phyloP scores from a whole-genome alignment of 306 rosid species.

The Pyrus betulifolia region DNA sequence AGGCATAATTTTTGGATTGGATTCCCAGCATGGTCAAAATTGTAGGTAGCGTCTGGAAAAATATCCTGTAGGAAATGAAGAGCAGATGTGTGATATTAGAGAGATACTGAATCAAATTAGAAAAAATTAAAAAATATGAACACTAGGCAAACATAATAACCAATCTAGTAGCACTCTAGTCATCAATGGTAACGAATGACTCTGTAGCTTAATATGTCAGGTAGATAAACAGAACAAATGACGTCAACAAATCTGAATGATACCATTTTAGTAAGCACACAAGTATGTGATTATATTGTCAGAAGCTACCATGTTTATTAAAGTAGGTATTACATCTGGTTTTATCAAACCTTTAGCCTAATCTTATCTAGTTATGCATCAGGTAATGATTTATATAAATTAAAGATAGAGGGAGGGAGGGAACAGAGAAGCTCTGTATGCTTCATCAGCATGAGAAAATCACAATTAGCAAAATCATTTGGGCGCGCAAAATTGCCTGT shows the following conservation, averaged over 20 bases:
- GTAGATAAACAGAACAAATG: too few relatives aligned
- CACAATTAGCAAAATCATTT: too few relatives aligned
- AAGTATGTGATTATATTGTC: too few relatives aligned
- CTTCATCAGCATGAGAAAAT: too few relatives aligned
- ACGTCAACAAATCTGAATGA: too few relatives aligned
- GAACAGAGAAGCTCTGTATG: too few relatives aligned
- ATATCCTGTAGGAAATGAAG: conserved; percentile 50
- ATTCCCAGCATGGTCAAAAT: conserved; percentile 86
- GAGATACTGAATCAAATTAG: neutral
- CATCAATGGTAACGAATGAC: too few relatives aligned
- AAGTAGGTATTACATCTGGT: neutral
- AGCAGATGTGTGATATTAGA: neutral
- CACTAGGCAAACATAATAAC: neutral
- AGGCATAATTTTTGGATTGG: conserved; percentile 80
- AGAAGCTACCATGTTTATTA: too few relatives aligned
- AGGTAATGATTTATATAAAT: neutral
- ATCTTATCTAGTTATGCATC: neutral
- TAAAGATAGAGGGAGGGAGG: neutral
- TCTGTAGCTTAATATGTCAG: too few relatives aligned
- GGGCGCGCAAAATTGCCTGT: conserved; percentile 36
- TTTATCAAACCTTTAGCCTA: neutral
- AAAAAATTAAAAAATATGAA: neutral
- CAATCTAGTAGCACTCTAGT: neutral
- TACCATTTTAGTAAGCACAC: too few relatives aligned
- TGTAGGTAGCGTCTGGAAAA: conserved; percentile 85